Evolutionary conservation across 306 rosid genomes (phyloP).

Genomic region (Quercus wislizeni): DNA sequence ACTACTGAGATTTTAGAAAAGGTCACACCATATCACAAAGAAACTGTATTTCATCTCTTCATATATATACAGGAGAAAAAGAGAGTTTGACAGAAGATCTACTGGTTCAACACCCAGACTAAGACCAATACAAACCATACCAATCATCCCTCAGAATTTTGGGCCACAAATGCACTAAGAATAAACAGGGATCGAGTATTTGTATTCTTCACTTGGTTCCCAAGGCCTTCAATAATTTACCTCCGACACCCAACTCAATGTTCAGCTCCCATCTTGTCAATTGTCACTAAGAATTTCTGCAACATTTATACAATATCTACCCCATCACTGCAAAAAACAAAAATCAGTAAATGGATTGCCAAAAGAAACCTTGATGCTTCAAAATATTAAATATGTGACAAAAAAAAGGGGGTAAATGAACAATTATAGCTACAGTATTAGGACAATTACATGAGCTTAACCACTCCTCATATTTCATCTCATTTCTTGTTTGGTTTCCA

Average conservation of each 20-base stretch:
- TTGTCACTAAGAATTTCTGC: neutral
- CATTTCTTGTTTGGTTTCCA: neutral
- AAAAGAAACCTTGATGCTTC: neutral
- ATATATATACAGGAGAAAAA: neutral
- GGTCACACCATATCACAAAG: neutral
- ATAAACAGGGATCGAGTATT: neutral
- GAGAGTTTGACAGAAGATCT: neutral
- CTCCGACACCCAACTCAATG: neutral
- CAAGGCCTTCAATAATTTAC: neutral
- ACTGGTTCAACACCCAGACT: neutral
- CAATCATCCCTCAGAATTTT: neutral
- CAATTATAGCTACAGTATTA: neutral
- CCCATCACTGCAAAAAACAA: slow-evolving; percentile 9
- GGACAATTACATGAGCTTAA: neutral
- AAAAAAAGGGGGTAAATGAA: neutral
- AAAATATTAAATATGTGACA: neutral
- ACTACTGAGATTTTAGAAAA: neutral
- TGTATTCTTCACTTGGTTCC: neutral
- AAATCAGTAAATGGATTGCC: neutral
- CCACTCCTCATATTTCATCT: neutral
- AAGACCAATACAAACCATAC: neutral
- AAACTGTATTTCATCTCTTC: neutral
- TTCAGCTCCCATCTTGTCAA: neutral
- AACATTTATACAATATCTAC: neutral
- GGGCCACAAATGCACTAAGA: neutral